These are phyloP conservation scores for Gnaphalium uliginosum DNA, from an alignment of 129 eudicot species.

Conservation along the genomic window DNA sequence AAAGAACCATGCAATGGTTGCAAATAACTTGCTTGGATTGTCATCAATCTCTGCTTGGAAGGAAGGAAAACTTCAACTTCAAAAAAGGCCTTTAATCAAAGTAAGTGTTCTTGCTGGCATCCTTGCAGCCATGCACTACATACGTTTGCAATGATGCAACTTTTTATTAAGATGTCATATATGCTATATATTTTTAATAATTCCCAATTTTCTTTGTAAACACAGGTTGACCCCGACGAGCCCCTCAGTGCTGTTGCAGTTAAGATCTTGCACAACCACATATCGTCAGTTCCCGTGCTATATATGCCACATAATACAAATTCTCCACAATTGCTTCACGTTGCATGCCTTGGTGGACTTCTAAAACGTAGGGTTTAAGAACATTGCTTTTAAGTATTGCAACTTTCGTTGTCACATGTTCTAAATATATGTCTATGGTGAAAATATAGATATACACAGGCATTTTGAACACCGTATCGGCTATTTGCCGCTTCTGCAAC, in stretches of 20 bases:
- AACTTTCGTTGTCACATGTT: neutral
- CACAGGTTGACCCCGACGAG: conserved; percentile 74
- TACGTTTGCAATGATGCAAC: no score
- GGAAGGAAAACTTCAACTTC: conserved; percentile 53
- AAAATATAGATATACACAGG: conserved; percentile 58
- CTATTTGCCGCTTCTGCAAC: conserved; percentile 60
- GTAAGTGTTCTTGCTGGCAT: conserved; percentile 35
- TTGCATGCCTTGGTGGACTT: conserved; percentile 71
- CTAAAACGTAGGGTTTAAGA: conserved; percentile 41
- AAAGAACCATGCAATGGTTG: conserved; percentile 37
- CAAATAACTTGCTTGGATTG: conserved; percentile 38
- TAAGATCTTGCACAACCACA: conserved; percentile 51
- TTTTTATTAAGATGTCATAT: no score
- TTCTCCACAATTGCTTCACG: conserved; percentile 53
- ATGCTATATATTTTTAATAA: neutral
- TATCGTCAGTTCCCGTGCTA: conserved; percentile 63
- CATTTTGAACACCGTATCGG: conserved; percentile 43
- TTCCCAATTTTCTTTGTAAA: conserved; percentile 1
- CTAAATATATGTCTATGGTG: conserved; percentile 24
- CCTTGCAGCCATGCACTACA: no score
- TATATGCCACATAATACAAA: conserved; percentile 42
- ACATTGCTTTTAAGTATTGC: neutral
- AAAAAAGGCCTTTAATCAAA: conserved; percentile 52
- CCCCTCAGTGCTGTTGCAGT: conserved; percentile 49
- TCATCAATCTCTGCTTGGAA: conserved; percentile 64